phyloP scores from a whole-genome alignment of 371 early-diverging fungal genomes.

The Paramicrosporidium saccamoebae region DNA sequence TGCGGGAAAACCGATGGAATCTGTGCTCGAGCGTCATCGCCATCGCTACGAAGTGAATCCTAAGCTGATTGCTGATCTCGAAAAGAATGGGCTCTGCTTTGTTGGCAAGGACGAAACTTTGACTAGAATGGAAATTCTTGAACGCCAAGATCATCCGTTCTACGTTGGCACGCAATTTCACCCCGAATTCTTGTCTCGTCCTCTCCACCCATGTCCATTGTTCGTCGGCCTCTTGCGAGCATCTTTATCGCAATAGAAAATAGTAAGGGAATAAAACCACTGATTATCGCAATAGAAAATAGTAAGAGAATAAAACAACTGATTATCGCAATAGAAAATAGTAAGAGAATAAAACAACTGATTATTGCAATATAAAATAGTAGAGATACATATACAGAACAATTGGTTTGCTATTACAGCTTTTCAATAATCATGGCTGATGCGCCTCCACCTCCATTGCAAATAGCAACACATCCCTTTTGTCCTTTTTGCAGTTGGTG shows the following conservation, averaged over 20 bases:
- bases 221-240: constrained; percentile 78
- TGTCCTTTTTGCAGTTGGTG: constrained; percentile 37
- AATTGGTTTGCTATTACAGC: constrained; percentile 6
- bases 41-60: constrained; percentile 97
- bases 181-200: constrained; percentile 92
- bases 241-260: no score
- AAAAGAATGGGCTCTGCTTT: constrained; percentile 53
- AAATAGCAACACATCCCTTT: constrained; percentile 51
- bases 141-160: constrained; percentile 70
- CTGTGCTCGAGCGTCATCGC: constrained; percentile 77
- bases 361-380: constrained; percentile 4
- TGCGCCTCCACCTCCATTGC: constrained; percentile 81
- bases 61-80: constrained; percentile 28
- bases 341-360: constrained; percentile 3
- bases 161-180: constrained; percentile 95
- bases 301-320: no score
- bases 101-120: constrained; percentile 76
- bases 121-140: constrained; percentile 87
- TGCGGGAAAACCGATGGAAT: constrained; percentile 8
- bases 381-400: not conserved
- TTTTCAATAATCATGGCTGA: constrained; percentile 42
- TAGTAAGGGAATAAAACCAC: no score
- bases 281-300: no score
- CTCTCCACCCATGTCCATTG: constrained; percentile 60
- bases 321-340: constrained; percentile 3